A percentile compares a stretch with the other conserved stretches of the same genome.
phyloP scores from a whole-genome alignment of 1,284 basidiomycete species.

The Chalciporus sp. region DNA sequence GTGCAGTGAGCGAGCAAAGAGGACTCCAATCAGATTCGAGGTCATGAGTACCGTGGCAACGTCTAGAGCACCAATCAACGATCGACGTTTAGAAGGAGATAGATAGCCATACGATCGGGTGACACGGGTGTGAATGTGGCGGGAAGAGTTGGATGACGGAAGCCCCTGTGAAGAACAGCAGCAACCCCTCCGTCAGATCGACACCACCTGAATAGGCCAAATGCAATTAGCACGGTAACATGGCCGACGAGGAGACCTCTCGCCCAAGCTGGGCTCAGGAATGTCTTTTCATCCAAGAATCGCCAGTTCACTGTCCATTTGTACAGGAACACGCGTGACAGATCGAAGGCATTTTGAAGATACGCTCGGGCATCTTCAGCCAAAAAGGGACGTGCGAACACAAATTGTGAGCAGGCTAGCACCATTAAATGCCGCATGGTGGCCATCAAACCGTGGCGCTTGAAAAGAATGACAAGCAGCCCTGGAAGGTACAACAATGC shows the following conservation, averaged over 20 bases:
- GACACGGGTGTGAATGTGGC: slow-evolving; percentile 49
- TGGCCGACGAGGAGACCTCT: slow-evolving; percentile 70
- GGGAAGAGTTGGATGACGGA: slow-evolving; percentile 53
- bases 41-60: slow-evolving; percentile 84
- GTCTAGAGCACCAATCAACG: slow-evolving; percentile 50
- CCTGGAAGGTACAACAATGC: slow-evolving; percentile 92
- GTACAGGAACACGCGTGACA: slow-evolving; percentile 88
- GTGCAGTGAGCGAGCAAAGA: slow-evolving; percentile 94
- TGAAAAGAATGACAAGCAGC: slow-evolving; percentile 79
- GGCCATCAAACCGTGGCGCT: slow-evolving; percentile 63
- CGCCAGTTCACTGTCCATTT: slow-evolving; percentile 99
- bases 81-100: not conserved
- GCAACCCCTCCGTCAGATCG: slow-evolving; percentile 63
- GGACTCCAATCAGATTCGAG: slow-evolving; percentile 89
- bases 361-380: slow-evolving; percentile 66
- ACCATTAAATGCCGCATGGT: slow-evolving; percentile 58
- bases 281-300: slow-evolving; percentile 76
- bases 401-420: slow-evolving; percentile 58
- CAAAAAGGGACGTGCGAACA: slow-evolving; percentile 78
- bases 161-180: slow-evolving; percentile 55
- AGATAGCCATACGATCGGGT: slow-evolving; percentile 56
- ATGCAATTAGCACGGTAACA: slow-evolving; percentile 56
- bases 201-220: slow-evolving; percentile 79
- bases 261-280: slow-evolving; percentile 71
- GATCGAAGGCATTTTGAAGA: slow-evolving; percentile 79